Evolutionary conservation across 768 basidiomycete genomes (phyloP).

Genomic region (Mycena haematopus): DNA sequence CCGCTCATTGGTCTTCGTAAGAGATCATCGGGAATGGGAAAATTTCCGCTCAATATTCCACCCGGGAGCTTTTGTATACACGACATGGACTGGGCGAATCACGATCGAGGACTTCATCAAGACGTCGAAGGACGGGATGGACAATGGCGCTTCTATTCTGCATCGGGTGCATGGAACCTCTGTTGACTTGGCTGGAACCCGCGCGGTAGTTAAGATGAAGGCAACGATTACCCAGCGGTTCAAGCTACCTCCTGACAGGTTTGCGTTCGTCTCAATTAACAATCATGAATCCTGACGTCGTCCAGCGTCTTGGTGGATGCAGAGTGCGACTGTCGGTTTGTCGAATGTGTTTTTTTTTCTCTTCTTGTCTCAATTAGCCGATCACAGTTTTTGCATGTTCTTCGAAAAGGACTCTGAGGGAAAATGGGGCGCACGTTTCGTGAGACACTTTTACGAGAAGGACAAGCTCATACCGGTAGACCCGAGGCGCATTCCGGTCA

Average conservation of each 20-base stretch:
- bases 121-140: slow-evolving; percentile 31
- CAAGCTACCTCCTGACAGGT: slow-evolving; percentile 29
- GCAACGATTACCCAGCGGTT: slow-evolving; percentile 36
- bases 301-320: slow-evolving; percentile 29
- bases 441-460: slow-evolving; percentile 36
- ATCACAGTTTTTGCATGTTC: slow-evolving; percentile 32
- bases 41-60: slow-evolving; percentile 34
- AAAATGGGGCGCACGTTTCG: slow-evolving; percentile 32
- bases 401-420: slow-evolving; percentile 26
- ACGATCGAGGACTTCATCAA: slow-evolving; percentile 32
- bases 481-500: slow-evolving; percentile 27
- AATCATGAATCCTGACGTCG: background rate
- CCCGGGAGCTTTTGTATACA: slow-evolving; percentile 33
- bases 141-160: slow-evolving; percentile 32
- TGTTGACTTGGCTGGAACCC: slow-evolving; percentile 37
- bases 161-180: slow-evolving; percentile 33
- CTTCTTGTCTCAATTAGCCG: background rate
- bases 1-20: background rate
- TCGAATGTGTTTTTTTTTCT: background rate
- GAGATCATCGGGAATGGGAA: slow-evolving; percentile 34
- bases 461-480: slow-evolving; percentile 34
- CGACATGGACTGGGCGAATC: slow-evolving; percentile 33
- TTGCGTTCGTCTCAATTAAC: background rate
- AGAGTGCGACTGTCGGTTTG: slow-evolving; percentile 32
- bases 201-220: slow-evolving; percentile 43